Evolutionary conservation across 768 basidiomycete genomes (phyloP).

Genomic region (Exsudoporus frostii): DNA sequence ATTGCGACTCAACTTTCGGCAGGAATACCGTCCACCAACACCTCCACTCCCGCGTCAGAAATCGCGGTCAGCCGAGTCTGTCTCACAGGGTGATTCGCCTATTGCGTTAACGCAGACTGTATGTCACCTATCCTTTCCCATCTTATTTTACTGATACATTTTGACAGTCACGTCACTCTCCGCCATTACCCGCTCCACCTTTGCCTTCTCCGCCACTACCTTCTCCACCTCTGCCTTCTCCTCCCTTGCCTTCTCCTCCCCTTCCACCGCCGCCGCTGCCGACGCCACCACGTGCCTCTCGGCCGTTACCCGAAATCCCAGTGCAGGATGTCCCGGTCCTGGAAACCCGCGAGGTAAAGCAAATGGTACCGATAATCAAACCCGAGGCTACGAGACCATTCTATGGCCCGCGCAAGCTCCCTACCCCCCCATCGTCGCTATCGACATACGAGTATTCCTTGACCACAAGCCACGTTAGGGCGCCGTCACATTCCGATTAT

Average conservation of each 20-base stretch:
- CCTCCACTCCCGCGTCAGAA: conserved; percentile 47
- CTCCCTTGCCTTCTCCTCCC: conserved; percentile 20
- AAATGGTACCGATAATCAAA: conserved; percentile 5
- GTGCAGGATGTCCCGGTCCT: conserved; percentile 12
- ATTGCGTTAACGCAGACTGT: conserved; percentile 26
- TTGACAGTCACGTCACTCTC: conserved; percentile 25
- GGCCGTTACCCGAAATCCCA: conserved; percentile 30
- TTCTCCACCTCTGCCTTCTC: conserved; percentile 24
- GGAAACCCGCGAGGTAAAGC: conserved; percentile 21
- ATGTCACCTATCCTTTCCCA: conserved; percentile 10
- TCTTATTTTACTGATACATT: conserved; percentile 1
- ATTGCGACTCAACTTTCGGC: conserved; percentile 3
- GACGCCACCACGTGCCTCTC: conserved; percentile 27
- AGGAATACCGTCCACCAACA: conserved; percentile 60
- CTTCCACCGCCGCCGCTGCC: conserved; percentile 27
- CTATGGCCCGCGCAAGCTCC: conserved; percentile 29
- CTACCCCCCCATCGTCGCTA: conserved; percentile 29
- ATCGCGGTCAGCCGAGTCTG: conserved; percentile 27
- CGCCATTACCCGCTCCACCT: conserved; percentile 20
- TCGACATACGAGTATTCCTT: conserved; percentile 24
- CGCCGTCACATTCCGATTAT: conserved; percentile 21
- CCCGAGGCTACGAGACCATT: conserved; percentile 21
- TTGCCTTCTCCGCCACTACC: conserved; percentile 11
- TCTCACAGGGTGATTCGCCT: conserved; percentile 33
- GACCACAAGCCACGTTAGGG: conserved; percentile 12